Conservation (phyloP, 73 alveolate species). For the Effrenium voratum region DNA sequence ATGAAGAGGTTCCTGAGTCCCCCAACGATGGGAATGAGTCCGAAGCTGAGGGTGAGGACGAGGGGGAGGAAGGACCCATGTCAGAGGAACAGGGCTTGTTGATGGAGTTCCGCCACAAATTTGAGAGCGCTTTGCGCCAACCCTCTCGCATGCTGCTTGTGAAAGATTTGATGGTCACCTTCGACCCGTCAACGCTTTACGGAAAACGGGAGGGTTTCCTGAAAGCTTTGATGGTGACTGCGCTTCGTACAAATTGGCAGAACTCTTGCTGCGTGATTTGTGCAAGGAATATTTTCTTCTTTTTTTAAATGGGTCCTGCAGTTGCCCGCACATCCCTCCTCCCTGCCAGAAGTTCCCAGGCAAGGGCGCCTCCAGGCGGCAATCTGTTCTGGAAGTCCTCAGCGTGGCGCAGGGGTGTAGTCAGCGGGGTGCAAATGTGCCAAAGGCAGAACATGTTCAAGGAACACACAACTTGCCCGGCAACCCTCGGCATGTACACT, state of each 20-base stretch:
- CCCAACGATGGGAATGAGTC: not conserved
- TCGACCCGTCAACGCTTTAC: not conserved
- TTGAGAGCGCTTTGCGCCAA: not conserved
- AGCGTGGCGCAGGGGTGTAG: not conserved
- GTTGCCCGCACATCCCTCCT: no score
- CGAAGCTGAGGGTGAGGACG: not conserved
- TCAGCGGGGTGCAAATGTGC: not conserved
- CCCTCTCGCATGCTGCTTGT: not conserved
- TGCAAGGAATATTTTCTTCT: not conserved
- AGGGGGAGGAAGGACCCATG: not conserved
- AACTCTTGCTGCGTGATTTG: not conserved
- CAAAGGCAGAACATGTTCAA: not conserved
- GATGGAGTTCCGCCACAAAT: not conserved
- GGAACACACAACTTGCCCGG: not conserved
- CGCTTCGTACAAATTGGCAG: not conserved
- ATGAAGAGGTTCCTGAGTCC: not conserved
- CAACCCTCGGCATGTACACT: not conserved
- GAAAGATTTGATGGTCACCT: not conserved
- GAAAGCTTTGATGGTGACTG: not conserved
- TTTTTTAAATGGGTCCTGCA: not conserved
- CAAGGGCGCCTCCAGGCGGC: not conserved
- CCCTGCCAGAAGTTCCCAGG: not conserved
- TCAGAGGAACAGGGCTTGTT: not conserved
- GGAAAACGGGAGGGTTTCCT: not conserved
- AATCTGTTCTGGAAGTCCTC: slow-evolving; percentile 5